phyloP scores from a whole-genome alignment of 495 filamentous ascomycete species.

The Extremus antarcticus region DNA sequence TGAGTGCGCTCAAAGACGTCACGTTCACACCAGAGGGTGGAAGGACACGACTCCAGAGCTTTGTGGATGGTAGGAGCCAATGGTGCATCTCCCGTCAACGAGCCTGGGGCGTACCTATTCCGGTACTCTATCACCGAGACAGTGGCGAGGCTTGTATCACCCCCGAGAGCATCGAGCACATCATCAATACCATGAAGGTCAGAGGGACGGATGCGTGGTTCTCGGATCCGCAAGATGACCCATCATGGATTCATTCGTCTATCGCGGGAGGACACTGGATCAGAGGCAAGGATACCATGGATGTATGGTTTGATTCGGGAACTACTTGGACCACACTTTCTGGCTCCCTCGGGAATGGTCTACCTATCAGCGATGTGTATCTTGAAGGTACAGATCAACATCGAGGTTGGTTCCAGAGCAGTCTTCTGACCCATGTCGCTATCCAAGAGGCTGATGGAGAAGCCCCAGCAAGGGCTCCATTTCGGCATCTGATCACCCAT shows the following conservation, averaged over 20 bases:
- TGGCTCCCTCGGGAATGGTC: constrained; percentile 29
- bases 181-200: constrained; percentile 65
- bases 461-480: constrained; percentile 45
- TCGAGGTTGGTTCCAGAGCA: constrained; percentile 98
- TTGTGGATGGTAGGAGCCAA: constrained; percentile 76
- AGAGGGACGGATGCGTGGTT: constrained; percentile 88
- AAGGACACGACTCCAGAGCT: constrained; percentile 62
- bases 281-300: constrained; percentile 94
- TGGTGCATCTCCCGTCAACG: constrained; percentile 99
- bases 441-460: constrained; percentile 35
- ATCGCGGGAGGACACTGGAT: constrained; percentile 42
- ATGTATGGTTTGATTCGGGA: constrained; percentile 98
- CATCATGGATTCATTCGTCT: constrained; percentile 57
- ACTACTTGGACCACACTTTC: constrained; percentile 73
- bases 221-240: constrained; percentile 63
- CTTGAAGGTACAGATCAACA: constrained; percentile 93
- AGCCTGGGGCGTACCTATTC: constrained; percentile 93
- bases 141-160: constrained; percentile 57
- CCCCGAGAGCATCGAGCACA: constrained; percentile 69
- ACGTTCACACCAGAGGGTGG: constrained; percentile 67
- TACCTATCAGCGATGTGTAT: constrained; percentile 64
- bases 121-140: constrained; percentile 63
- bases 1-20: constrained; percentile 57
- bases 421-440: constrained; percentile 75
- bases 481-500: constrained; percentile 79